Percentiles rank a stretch among this genome's conserved stretches.
These are phyloP conservation scores for Solanum piurae DNA, from an alignment of 257 asterid species.

Conservation along the genomic window DNA sequence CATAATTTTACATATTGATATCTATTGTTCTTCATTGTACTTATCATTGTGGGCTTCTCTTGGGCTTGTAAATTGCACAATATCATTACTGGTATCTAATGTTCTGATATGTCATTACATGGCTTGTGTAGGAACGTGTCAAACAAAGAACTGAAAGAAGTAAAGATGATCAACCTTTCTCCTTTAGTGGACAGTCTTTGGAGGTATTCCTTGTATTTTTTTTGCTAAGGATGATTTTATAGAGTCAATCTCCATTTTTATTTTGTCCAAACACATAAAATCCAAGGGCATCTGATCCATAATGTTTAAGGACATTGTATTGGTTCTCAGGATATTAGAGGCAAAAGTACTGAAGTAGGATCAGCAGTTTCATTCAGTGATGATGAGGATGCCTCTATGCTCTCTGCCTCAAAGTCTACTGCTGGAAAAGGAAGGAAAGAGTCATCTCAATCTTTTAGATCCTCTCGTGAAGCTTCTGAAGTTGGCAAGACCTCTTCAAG, in stretches of 20 bases:
- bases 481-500: conserved; percentile 57
- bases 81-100: background rate
- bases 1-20: background rate
- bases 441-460: conserved; percentile 45
- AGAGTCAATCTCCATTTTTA: background rate
- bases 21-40: background rate
- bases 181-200: conserved; percentile 44
- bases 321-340: conserved; percentile 32
- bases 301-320: background rate
- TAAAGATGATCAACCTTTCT: conserved; percentile 44
- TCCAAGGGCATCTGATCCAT: background rate
- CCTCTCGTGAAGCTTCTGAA: conserved; percentile 48
- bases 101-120: background rate
- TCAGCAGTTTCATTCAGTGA: conserved; percentile 67
- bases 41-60: background rate
- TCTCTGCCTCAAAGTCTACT: conserved; percentile 46
- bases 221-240: background rate
- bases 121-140: conserved; percentile 68
- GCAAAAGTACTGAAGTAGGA: conserved; percentile 36
- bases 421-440: conserved; percentile 49
- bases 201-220: conserved; percentile 33
- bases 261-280: conserved; percentile 1
- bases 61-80: background rate
- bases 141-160: conserved; percentile 51
- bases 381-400: conserved; percentile 55